phyloP scores from a whole-genome alignment of 2,329 filamentous ascomycete genomes.

The Ophiostoma perfectum region DNA sequence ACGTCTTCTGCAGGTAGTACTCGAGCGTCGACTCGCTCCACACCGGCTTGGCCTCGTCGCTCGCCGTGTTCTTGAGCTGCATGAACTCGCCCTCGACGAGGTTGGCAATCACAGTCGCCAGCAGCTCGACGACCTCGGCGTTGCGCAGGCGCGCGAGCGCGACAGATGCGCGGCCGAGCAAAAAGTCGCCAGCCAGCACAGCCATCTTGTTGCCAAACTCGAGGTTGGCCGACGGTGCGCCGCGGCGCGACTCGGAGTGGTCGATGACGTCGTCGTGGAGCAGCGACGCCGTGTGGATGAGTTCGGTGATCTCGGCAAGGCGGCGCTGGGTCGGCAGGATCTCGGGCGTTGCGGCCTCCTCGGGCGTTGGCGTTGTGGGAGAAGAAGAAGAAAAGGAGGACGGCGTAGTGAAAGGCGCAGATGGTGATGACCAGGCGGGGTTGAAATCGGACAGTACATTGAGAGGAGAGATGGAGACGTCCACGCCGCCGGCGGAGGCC shows the following conservation, averaged over 20 bases:
- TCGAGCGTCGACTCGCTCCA: slow-evolving; percentile 85
- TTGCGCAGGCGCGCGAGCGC: slow-evolving; percentile 85
- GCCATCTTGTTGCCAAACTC: slow-evolving; percentile 99
- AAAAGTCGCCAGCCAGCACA: slow-evolving; percentile 92
- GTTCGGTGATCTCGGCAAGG: slow-evolving; percentile 90
- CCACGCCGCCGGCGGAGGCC: slow-evolving; percentile 41
- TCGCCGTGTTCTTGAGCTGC: slow-evolving; percentile 94
- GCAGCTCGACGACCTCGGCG: slow-evolving; percentile 87
- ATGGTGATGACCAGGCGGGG: slow-evolving; percentile 40
- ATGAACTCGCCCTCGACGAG: slow-evolving; percentile 98
- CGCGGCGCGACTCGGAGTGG: slow-evolving; percentile 77
- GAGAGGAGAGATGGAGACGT: slow-evolving; percentile 51
- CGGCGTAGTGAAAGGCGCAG: neutral
- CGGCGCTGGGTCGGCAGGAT: slow-evolving; percentile 91
- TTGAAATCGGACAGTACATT: slow-evolving; percentile 73
- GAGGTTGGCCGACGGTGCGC: slow-evolving; percentile 81
- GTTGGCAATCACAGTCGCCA: slow-evolving; percentile 96
- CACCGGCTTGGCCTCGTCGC: slow-evolving; percentile 74
- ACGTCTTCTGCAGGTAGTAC: slow-evolving; percentile 98
- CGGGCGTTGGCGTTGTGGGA: slow-evolving; percentile 31
- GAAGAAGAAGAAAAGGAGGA: neutral
- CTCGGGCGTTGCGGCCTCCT: slow-evolving; percentile 47
- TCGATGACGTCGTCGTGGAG: slow-evolving; percentile 99
- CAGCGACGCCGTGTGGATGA: slow-evolving; percentile 94
- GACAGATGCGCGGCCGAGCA: slow-evolving; percentile 87